Conservation (phyloP, 176 grass and related monocot genomes). For the Coix lacrymajobi region DNA sequence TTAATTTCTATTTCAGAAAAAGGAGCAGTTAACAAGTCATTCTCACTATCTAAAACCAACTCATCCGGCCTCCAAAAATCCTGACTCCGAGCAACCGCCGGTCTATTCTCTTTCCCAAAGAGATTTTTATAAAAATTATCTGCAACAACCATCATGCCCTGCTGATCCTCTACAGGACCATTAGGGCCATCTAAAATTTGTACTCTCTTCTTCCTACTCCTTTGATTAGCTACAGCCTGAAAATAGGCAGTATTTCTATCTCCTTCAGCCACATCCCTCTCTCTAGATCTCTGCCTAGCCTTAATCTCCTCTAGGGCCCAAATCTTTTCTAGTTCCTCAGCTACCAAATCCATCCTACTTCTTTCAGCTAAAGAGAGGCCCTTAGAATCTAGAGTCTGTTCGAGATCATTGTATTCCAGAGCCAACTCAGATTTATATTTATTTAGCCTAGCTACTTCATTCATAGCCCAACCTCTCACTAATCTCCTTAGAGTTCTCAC, state of each 20-base stretch:
- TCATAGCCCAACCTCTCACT: too few species aligned
- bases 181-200: too few species aligned
- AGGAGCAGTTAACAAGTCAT: not conserved
- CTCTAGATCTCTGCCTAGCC: not conserved
- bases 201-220: not conserved
- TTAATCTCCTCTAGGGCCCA: not conserved
- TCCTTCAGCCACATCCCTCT: not conserved
- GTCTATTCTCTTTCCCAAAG: accelerated
- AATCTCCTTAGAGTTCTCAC: accelerated
- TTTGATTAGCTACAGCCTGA: not conserved
- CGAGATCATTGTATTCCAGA: too few species aligned
- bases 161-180: too few species aligned
- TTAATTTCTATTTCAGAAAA: not conserved
- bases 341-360: not conserved
- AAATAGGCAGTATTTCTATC: not conserved
- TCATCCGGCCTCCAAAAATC: too few species aligned
- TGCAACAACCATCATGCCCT: too few species aligned
- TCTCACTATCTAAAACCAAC: not conserved
- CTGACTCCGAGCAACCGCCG: too few species aligned
- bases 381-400: too few species aligned
- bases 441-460: too few species aligned
- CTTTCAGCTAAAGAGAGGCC: too few species aligned
- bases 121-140: too few species aligned
- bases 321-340: not conserved
- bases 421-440: too few species aligned